Evolutionary conservation across 306 rosid genomes (phyloP), one percentile per base, ranked within the genome.

Genomic region (Hylodesmum podocarpum): DNA sequence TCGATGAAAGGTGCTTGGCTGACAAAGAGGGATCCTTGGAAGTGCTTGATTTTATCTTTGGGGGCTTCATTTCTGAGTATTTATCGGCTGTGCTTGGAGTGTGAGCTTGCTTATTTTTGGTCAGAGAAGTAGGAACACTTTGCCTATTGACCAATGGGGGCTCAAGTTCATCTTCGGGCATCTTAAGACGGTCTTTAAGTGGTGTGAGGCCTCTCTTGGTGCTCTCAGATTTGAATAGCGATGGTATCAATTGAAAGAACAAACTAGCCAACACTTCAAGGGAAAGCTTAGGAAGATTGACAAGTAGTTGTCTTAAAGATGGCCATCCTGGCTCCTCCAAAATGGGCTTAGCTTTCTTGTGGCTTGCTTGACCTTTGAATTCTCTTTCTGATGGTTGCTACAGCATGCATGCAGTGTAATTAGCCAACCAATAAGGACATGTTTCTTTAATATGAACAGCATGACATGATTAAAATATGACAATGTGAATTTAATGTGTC

Each of bases 291-390:
- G 84, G 88, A 80, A 95, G 92, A 69, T 95, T 92, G 14, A 70
- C 63, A 11, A 89, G 11, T 62, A 89, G 92, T 64, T 86, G 97
- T 53, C 93, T 87, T 13, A 92, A 87, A 80, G 96, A 89, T 18
- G 95, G 96, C 98, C 96, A 90, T 75, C 96, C 93, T 0, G 91
- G 93, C 67, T 88, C 98, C 63, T 86, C 89, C 21, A 65, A 66
- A 22, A 84, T 41, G 24, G 83, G 76, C 49, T 76, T 76, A 22
- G 64, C 76, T 37, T 91, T 88, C 77, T 72, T 86, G 44, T 64
- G 66, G 41, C 84, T 78, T 49, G 79, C 72, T 51, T 87, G 83
- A 7, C 75, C 93, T 77, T 90, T 88, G 15, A 70, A 84, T 58
- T 81, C 88, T n/a, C 80, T 49, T 51, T 75, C 85, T 8, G 49